Evolutionary conservation across 768 basidiomycete species (phyloP).

Genomic region (Leccinellum albellum): DNA sequence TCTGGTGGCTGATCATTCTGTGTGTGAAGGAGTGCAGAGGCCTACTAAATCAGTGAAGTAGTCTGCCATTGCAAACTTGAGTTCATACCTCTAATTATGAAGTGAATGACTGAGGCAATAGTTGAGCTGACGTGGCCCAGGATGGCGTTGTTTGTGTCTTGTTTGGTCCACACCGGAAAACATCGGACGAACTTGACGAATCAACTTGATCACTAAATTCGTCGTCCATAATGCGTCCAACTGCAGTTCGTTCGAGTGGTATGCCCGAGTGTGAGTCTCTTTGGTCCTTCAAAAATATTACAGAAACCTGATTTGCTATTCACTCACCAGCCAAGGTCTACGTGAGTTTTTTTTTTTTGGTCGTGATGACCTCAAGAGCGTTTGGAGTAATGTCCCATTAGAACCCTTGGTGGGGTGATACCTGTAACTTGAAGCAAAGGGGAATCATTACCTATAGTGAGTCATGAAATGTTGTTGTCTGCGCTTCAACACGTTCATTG

Average conservation of each 20-base stretch:
- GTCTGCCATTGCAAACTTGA: not conserved
- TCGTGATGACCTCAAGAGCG: not conserved
- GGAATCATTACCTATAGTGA: constrained; percentile 80
- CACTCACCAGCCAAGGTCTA: constrained; percentile 63
- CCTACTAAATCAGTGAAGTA: not conserved
- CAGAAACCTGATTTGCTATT: constrained; percentile 4
- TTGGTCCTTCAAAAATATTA: not conserved
- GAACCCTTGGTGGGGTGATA: constrained; percentile 92
- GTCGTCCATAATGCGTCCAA: constrained; percentile 42
- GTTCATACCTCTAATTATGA: constrained; percentile 16
- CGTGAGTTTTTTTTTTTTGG: constrained; percentile 49
- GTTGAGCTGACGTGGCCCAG: not conserved
- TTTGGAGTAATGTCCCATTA: constrained; percentile 30
- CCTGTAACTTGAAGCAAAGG: constrained; percentile 62
- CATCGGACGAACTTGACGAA: constrained; percentile 16
- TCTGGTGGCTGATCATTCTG: constrained; percentile 75
- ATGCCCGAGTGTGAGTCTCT: constrained; percentile 77
- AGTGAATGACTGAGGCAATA: not conserved
- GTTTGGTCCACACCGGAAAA: constrained; percentile 33
- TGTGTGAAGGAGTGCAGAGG: constrained; percentile 15
- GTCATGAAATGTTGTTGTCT: constrained; percentile 28
- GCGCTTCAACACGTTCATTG: not conserved
- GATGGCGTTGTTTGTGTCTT: constrained; percentile 28
- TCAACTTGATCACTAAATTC: not conserved
- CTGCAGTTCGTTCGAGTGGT: constrained; percentile 57